Base-by-base conservation (phyloP, 768 basidiomycete genomes). In the Dioszegia hungarica region DNA sequence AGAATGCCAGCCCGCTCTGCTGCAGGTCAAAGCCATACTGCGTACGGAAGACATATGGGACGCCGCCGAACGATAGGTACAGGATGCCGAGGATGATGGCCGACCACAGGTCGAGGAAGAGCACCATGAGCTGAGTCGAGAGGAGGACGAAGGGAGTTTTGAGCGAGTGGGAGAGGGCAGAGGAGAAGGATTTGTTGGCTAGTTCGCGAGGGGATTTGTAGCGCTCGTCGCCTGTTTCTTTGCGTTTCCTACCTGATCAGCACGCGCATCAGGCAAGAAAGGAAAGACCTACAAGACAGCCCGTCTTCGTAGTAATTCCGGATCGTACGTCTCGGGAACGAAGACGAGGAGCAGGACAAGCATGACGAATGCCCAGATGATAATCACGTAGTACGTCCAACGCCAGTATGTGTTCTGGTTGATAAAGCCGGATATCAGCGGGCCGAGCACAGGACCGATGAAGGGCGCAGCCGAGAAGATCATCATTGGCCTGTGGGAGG, bases 361-460 rank as follows among this genome's bases (percentile, higher is more conserved):
- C 70, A 88, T 80, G 2, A 75, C 75, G 45, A 82, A 83, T 0
- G 81, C 79, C 90, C 89, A 91, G 20, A 86, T 86, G 1, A 85
- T 59, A 55, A 86, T 70, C 15, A 86, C 75, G 54, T 84, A 83
- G 75, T 85, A 91, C 0, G 87, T 88, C 89, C 88, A 90, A 57
- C 86, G 45, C 75, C 75, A 76, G n/a, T 61, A 31, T 1, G 71
- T 61, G 36, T 78, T 67, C 72, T 86, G 82, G 65, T 86, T 87
- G 64, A 89, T 85, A 72, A 88, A 88, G 19, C 86, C 82, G 8
- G 63, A 57, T 3, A 73, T 20, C 24, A 73, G 48, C 1, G 73
- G 71, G 15, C 74, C 63, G 6, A 85, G 62, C 1, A 82, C 79
- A 3, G 83, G 82, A 2, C 83, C 83, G 14, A 85, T 70, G 71